Evolutionary conservation across 2,329 filamentous ascomycete genomes (phyloP), one percentile per base, ranked within the genome.

Genomic region (Coleophoma crateriformis): DNA sequence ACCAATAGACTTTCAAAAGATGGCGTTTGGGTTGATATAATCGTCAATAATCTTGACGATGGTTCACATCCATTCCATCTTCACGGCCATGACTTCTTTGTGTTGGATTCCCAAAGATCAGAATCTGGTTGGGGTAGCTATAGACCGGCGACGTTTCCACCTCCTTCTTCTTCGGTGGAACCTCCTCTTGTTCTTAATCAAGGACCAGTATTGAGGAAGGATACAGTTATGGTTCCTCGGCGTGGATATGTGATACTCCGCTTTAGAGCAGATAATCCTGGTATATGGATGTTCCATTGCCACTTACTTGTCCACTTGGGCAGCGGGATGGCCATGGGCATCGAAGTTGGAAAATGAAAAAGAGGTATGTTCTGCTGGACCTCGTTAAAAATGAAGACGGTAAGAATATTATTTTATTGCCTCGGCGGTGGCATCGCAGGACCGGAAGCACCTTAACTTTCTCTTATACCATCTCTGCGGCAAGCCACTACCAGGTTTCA

Each of bases 21-120:
- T 27, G 27, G 17, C 15, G 15, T 37, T 12, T 77, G 74, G 72
- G 60, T 76, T 1, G 72, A 76, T 50, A 53, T 76, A 0, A 64
- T 75, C 3, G 61, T 76, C 45, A 77, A 78, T 53, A 77, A 77
- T 49, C 62, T 76, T 13, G 74, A 77, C 49, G 73, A 76, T 40
- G 71, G 71, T 4, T 61, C 66, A 0, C 74, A 77, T 54, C 74
- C 75, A 1, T 77, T 77, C 50, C 75, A 77, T 56, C 51, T 77
- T 34, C 51, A 66, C 38, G 56, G 65, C 47, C 46, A 63, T 63
- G 15, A 15, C 12, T 46, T 46, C 32, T 43, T 17, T 13, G 19
- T 27, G 12, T 13, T 59, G 51, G 53, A 50, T 34, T 53, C 52
- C 15, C 44, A 51, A 37, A 44, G 48, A 7, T 47, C 46, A 2